phyloP scores from a whole-genome alignment of 208 protist genomes.

The Trypanosoma theileri region DNA sequence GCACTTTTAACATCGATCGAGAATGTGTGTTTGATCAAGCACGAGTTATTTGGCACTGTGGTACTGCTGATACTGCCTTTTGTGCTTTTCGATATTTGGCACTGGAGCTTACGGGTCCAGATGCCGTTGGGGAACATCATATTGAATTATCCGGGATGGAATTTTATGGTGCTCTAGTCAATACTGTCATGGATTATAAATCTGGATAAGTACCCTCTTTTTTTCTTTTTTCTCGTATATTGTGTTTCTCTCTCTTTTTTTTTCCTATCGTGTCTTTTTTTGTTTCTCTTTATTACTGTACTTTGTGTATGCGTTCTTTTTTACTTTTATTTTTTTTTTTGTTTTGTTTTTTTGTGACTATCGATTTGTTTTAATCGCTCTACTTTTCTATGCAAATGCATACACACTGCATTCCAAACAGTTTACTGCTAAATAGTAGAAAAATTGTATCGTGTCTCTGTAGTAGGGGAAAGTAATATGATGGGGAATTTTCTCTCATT shows the following conservation, averaged over 20 bases:
- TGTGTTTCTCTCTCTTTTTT: no score
- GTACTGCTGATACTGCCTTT: no score
- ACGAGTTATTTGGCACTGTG: not conserved
- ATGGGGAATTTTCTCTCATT: not conserved
- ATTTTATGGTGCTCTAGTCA: constrained; percentile 20
- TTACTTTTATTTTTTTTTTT: no score
- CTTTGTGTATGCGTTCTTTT: no score
- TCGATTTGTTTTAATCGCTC: no score
- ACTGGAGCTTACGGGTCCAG: constrained; percentile 15
- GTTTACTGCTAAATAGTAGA: no score
- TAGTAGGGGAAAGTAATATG: not conserved
- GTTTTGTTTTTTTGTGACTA: no score
- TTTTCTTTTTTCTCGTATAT: constrained; percentile 6
- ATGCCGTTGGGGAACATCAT: constrained; percentile 23
- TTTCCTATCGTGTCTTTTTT: no score
- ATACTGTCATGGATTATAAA: constrained; percentile 1
- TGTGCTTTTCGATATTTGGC: constrained; percentile 29
- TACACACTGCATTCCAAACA: no score
- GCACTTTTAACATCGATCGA: constrained; percentile 16
- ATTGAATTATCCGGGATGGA: constrained; percentile 27
- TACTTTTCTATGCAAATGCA: no score
- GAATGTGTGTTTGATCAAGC: constrained; percentile 2
- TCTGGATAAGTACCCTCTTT: not conserved
- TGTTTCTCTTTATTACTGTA: no score
- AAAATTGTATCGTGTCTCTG: not conserved